Percentiles rank a stretch among this genome's conserved stretches.
phyloP scores from a whole-genome alignment of 2,329 filamentous ascomycete genomes.

The Neofusicoccum umdonicola region DNA sequence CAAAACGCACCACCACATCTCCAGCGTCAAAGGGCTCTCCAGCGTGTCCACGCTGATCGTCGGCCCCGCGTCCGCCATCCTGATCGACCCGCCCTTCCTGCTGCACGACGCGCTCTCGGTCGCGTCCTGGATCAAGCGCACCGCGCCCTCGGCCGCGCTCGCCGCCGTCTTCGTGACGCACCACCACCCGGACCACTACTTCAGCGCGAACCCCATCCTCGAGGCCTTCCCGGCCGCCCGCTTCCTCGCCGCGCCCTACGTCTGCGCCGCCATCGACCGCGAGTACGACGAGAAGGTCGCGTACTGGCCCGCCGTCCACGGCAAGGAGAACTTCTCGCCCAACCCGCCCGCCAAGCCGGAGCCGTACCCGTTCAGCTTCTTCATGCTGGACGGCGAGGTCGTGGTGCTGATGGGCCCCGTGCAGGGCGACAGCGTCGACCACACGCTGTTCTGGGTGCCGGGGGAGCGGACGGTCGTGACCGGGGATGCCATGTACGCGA shows the following conservation, averaged over 20 bases:
- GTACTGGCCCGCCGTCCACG: slow-evolving; percentile 31
- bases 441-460: slow-evolving; percentile 31
- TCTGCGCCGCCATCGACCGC: slow-evolving; percentile 32
- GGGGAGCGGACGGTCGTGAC: slow-evolving; percentile 27
- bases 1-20: slow-evolving; percentile 6
- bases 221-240: slow-evolving; percentile 26
- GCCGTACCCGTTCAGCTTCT: slow-evolving; percentile 29
- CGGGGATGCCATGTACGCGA: slow-evolving; percentile 31
- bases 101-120: slow-evolving; percentile 30
- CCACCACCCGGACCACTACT: slow-evolving; percentile 36
- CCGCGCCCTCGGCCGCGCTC: slow-evolving; percentile 22
- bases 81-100: slow-evolving; percentile 35
- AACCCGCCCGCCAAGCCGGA: slow-evolving; percentile 24
- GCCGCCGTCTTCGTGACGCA: slow-evolving; percentile 35
- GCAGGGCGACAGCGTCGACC: slow-evolving; percentile 30
- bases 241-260: slow-evolving; percentile 24
- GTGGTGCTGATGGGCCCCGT: slow-evolving; percentile 31
- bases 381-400: slow-evolving; percentile 27
- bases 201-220: slow-evolving; percentile 27
- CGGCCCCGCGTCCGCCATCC: slow-evolving; percentile 19
- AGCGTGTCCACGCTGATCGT: slow-evolving; percentile 29
- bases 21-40: slow-evolving; percentile 29
- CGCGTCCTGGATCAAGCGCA: slow-evolving; percentile 28
- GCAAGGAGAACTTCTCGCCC: slow-evolving; percentile 28
- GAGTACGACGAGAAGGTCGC: slow-evolving; percentile 35